phyloP scores from a whole-genome alignment of 306 rosid species.

The Amphicarpaea edgeworthii region DNA sequence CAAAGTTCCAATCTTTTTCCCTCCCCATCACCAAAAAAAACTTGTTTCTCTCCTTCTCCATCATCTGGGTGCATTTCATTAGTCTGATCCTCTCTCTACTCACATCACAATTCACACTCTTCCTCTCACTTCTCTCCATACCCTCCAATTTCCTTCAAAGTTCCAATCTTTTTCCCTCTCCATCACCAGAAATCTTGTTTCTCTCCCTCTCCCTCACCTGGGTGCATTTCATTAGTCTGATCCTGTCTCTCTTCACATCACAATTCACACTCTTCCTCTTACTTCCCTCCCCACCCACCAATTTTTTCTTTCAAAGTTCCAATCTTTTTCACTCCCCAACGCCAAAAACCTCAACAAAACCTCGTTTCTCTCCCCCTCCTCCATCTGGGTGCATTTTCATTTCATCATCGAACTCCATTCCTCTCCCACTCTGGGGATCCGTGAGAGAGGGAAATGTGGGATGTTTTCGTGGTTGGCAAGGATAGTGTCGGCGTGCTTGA shows the following conservation, averaged over 20 bases:
- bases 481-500: constrained; percentile 82
- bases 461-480: constrained; percentile 98
- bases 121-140: too few relatives aligned
- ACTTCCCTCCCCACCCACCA: too few relatives aligned
- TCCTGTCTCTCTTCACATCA: background rate
- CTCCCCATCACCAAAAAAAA: background rate
- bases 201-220: constrained; percentile 22
- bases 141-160: too few relatives aligned
- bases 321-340: too few relatives aligned
- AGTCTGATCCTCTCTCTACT: background rate
- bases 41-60: background rate
- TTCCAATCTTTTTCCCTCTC: too few relatives aligned
- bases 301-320: too few relatives aligned
- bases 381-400: too few relatives aligned
- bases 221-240: background rate
- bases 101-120: background rate
- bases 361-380: too few relatives aligned
- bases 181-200: background rate
- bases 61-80: constrained; percentile 32
- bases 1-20: constrained; percentile 26
- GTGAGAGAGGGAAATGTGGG: constrained; percentile 88
- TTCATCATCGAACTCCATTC: background rate
- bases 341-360: too few relatives aligned
- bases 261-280: background rate
- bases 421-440: constrained; percentile 11